Conservation (phyloP, 805 yeast species). For the Yamadazyma paraphyllophila region DNA sequence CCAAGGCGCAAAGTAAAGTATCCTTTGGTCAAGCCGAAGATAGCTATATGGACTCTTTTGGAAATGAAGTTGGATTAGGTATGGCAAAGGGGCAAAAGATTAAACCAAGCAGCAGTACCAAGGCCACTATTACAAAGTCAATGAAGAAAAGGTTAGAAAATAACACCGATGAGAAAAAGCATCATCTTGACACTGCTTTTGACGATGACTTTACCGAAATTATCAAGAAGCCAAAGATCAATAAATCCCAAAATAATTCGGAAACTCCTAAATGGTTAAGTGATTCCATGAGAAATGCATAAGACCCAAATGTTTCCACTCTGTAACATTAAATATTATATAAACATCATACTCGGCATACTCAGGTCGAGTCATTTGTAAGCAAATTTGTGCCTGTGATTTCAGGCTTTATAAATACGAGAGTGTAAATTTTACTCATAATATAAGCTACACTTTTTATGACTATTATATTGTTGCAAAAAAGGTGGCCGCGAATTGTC, state of each 20-base stretch:
- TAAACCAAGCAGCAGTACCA: conserved; percentile 42
- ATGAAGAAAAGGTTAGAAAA: conserved; percentile 49
- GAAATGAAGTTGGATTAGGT: conserved; percentile 83
- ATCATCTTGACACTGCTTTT: conserved; percentile 14
- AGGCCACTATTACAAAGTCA: conserved; percentile 59
- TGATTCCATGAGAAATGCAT: conserved; percentile 4
- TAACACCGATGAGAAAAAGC: conserved; percentile 9
- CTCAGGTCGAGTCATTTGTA: neutral
- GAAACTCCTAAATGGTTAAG: conserved; percentile 9
- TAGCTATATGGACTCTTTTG: conserved; percentile 59
- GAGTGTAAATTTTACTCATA: too few relatives aligned
- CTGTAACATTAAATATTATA: too few relatives aligned
- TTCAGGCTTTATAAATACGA: too few relatives aligned
- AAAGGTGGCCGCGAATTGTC: conserved; percentile 3
- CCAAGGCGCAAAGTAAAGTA: conserved; percentile 81
- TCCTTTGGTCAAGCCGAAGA: conserved; percentile 77
- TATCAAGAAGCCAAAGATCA: conserved; percentile 1
- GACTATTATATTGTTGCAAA: too few relatives aligned
- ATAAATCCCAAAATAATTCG: neutral
- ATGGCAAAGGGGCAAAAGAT: conserved; percentile 43
- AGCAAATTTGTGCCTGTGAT: too few relatives aligned
- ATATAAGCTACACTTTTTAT: too few relatives aligned
- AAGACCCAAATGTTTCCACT: too few relatives aligned
- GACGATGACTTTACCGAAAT: conserved; percentile 7
- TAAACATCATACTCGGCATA: neutral